Conservation (phyloP, 2,329 filamentous ascomycete genomes). For the Penicillium corylophilum region DNA sequence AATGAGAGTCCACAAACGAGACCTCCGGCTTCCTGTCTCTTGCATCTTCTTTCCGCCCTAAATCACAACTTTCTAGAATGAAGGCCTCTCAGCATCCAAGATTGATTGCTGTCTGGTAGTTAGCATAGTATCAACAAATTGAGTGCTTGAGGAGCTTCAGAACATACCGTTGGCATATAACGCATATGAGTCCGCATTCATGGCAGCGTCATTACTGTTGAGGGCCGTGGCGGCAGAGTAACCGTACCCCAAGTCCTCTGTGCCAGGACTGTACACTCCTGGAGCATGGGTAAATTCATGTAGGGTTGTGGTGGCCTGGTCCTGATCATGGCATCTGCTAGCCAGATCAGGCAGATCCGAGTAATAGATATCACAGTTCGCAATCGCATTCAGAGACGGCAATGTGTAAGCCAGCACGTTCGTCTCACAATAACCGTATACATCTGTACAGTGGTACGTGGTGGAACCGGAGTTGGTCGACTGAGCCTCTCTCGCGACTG, state of each 20-base stretch:
- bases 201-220: constrained; percentile 51
- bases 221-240: constrained; percentile 53
- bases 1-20: too few relatives aligned
- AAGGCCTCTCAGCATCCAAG: constrained; percentile 3
- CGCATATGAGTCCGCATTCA: constrained; percentile 65
- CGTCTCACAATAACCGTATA: constrained; percentile 51
- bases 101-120: constrained; percentile 17
- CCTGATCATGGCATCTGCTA: constrained; percentile 60
- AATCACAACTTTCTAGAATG: too few relatives aligned
- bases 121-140: neutral
- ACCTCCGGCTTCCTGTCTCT: too few relatives aligned
- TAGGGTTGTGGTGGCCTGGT: constrained; percentile 63
- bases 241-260: constrained; percentile 59
- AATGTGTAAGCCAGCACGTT: constrained; percentile 63
- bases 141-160: neutral
- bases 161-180: constrained; percentile 52
- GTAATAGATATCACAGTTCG: constrained; percentile 62
- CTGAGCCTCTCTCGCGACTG: constrained; percentile 57
- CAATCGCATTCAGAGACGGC: constrained; percentile 55
- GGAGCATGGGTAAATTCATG: constrained; percentile 67
- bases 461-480: constrained; percentile 51
- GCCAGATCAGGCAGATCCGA: constrained; percentile 50
- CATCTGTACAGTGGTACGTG: constrained; percentile 60
- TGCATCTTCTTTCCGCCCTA: too few relatives aligned
- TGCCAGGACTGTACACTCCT: constrained; percentile 55